phyloP scores from a whole-genome alignment of 2,329 filamentous ascomycete genomes.

The Alternaria gansuensis region DNA sequence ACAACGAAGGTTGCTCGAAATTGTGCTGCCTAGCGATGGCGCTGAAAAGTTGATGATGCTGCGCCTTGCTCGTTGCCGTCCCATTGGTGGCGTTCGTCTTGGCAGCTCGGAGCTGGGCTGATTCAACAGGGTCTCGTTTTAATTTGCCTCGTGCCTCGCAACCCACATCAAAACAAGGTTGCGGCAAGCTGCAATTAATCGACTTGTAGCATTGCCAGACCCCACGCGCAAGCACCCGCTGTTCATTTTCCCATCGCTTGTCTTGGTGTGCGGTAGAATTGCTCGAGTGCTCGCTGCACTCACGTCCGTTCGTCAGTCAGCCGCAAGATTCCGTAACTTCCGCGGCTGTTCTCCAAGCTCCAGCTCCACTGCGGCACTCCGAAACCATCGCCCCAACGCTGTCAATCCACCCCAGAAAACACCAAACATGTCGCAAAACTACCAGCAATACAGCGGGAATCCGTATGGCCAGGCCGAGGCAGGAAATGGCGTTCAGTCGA shows the following conservation, averaged over 20 bases:
- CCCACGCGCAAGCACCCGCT: not conserved
- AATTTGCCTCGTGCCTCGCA: constrained; percentile 24
- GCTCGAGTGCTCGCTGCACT: not conserved
- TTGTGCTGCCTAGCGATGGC: not conserved
- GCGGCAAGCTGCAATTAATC: constrained; percentile 15
- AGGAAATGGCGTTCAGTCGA: constrained; percentile 30
- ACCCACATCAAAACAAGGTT: constrained; percentile 29
- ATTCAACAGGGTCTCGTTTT: constrained; percentile 20
- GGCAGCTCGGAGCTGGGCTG: constrained; percentile 24
- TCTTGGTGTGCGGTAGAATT: constrained; percentile 13
- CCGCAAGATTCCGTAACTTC: constrained; percentile 40
- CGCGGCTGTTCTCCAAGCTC: constrained; percentile 33
- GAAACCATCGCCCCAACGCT: constrained; percentile 26
- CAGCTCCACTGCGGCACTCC: constrained; percentile 34
- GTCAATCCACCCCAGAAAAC: constrained; percentile 20
- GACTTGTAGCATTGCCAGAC: not conserved
- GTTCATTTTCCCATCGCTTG: constrained; percentile 17
- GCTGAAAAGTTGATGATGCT: not conserved
- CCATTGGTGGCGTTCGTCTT: constrained; percentile 22
- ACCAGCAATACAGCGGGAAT: constrained; percentile 59
- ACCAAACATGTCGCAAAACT: constrained; percentile 52
- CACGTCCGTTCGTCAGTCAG: constrained; percentile 25
- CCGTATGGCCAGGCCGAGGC: constrained; percentile 21
- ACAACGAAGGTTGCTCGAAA: not conserved
- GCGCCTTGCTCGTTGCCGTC: constrained; percentile 7